Conservation (phyloP, 306 rosid species). For the Acacia crassicarpa region DNA sequence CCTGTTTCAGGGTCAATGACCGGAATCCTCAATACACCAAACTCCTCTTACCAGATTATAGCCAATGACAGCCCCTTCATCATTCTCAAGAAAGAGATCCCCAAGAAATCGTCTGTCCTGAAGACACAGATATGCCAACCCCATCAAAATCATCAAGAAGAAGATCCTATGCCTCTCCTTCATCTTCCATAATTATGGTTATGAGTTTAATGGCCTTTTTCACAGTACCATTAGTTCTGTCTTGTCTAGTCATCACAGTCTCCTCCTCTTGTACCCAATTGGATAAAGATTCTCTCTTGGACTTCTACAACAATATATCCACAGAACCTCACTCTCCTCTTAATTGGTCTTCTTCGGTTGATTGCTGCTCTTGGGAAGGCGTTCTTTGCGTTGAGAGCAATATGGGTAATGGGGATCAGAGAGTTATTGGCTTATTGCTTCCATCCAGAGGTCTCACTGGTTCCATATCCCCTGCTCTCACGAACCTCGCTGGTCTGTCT, state of each 20-base stretch:
- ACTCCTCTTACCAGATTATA: conserved; percentile 33
- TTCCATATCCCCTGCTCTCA: conserved; percentile 38
- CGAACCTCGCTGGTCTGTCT: conserved; percentile 48
- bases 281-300: conserved; percentile 56
- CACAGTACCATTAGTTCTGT: conserved; percentile 21
- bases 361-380: conserved; percentile 92
- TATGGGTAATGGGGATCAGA: conserved; percentile 14
- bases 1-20: conserved; percentile 41
- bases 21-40: conserved; percentile 18
- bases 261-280: conserved; percentile 44
- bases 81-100: conserved; percentile 10
- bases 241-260: conserved; percentile 32
- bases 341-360: conserved; percentile 61
- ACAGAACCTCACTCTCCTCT: conserved; percentile 33
- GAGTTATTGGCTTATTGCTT: conserved; percentile 51
- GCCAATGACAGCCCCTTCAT: not conserved
- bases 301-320: conserved; percentile 38
- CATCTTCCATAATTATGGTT: not conserved
- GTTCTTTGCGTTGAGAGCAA: conserved; percentile 36
- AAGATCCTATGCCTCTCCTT: not conserved
- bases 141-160: not conserved
- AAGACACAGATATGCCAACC: conserved; percentile 9
- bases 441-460: conserved; percentile 65
- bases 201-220: conserved; percentile 31
- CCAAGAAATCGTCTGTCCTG: conserved; percentile 8